Conservation (phyloP, 2,329 filamentous ascomycete genomes). For the Cryphonectria japonica region DNA sequence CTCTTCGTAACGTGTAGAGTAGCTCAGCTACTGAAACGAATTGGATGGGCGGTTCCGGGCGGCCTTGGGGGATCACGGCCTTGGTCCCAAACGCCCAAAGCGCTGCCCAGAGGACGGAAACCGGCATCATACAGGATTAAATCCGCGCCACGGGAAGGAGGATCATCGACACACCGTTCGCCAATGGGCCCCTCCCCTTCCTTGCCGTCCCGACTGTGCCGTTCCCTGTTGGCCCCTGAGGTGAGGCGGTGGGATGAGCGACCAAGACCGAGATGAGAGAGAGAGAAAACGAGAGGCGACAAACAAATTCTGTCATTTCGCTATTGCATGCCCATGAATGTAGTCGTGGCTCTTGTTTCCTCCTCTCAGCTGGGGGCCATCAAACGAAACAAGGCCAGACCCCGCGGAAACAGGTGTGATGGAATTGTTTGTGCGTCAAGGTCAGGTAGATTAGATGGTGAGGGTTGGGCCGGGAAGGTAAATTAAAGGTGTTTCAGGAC, state of each 20-base stretch:
- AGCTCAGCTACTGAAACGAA: background rate
- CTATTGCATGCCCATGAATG: background rate
- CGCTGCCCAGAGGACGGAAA: background rate
- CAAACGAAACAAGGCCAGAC: background rate
- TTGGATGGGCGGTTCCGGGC: too few relatives aligned
- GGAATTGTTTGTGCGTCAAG: background rate
- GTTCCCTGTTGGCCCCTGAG: background rate
- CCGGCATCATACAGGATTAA: background rate
- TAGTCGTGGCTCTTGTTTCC: background rate
- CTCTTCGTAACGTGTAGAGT: background rate
- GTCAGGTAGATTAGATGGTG: conserved; percentile 8
- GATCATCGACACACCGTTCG: background rate
- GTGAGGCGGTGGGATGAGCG: background rate
- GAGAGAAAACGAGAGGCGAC: background rate
- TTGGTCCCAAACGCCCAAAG: background rate
- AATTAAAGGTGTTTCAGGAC: conserved; percentile 29
- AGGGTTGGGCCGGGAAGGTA: conserved; percentile 14
- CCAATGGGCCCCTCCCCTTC: background rate
- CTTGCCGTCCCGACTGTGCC: background rate
- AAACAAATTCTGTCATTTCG: background rate
- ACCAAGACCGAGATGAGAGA: background rate
- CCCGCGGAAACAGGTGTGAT: background rate
- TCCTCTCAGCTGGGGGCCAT: background rate
- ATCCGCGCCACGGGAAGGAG: conserved; percentile 1
- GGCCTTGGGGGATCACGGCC: background rate